Conservation (phyloP, 2,329 filamentous ascomycete genomes). For the Phyllosticta capitalensis region DNA sequence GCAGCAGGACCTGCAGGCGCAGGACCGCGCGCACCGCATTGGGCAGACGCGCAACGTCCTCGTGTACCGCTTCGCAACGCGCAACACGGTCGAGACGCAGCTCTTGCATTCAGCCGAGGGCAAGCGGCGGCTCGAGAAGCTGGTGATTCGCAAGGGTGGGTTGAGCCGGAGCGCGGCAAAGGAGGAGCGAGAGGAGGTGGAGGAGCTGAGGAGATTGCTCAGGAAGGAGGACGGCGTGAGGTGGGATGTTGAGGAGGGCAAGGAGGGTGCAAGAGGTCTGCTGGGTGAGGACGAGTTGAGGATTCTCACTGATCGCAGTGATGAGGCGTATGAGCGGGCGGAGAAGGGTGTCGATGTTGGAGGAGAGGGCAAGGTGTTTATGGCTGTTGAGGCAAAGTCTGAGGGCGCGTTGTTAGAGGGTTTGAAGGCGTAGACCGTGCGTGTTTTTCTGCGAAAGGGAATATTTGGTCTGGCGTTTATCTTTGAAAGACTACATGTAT, state of each 20-base stretch:
- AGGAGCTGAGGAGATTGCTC: slow-evolving; percentile 38
- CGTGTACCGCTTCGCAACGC: slow-evolving; percentile 87
- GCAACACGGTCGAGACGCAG: slow-evolving; percentile 83
- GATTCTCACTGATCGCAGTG: slow-evolving; percentile 66
- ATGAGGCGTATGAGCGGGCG: slow-evolving; percentile 59
- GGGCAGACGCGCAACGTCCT: slow-evolving; percentile 88
- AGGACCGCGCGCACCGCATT: slow-evolving; percentile 90
- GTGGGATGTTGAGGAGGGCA: slow-evolving; percentile 40
- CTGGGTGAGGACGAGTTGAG: slow-evolving; percentile 68
- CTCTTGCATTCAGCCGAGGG: slow-evolving; percentile 80
- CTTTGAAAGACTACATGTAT: no score
- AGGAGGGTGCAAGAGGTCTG: slow-evolving; percentile 50
- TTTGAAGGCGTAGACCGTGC: slow-evolving; percentile 27
- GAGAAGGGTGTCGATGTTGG: slow-evolving; percentile 69
- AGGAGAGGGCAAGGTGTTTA: slow-evolving; percentile 50
- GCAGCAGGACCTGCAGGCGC: slow-evolving; percentile 91
- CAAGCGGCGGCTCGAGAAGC: slow-evolving; percentile 83
- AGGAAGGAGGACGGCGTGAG: slow-evolving; percentile 58
- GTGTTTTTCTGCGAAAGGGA: no score
- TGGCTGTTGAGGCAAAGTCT: slow-evolving; percentile 69
- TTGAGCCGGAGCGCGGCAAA: slow-evolving; percentile 44
- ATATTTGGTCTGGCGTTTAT: no score
- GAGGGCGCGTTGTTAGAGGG: slow-evolving; percentile 42
- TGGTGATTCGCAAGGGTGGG: slow-evolving; percentile 86
- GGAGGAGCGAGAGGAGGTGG: slow-evolving; percentile 33